phyloP scores from a whole-genome alignment of 1,284 basidiomycete species.

The Coniophora puteana region DNA sequence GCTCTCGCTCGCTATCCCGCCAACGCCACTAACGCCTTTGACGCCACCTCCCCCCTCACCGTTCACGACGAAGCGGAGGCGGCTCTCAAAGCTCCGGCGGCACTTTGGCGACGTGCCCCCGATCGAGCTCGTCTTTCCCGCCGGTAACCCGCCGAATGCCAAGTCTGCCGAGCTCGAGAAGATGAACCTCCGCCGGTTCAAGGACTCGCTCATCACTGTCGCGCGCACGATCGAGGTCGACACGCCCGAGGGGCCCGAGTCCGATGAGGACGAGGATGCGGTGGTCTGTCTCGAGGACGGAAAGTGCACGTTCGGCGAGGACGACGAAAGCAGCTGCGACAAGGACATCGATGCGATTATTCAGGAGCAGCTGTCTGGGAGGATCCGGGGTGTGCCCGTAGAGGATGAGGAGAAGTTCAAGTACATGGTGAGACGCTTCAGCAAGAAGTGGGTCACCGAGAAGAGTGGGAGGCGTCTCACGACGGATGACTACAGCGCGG shows the following conservation, averaged over 20 bases:
- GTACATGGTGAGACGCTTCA: conserved; percentile 17
- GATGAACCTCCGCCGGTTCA: background rate
- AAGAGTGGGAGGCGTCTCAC: conserved; percentile 31
- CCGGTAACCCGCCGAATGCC: background rate
- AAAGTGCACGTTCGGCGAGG: conserved; percentile 9
- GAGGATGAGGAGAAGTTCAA: background rate
- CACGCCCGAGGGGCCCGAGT: background rate
- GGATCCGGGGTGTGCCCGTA: conserved; percentile 13
- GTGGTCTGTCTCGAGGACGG: conserved; percentile 10
- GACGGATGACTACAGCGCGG: conserved; percentile 30
- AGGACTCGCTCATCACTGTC: background rate
- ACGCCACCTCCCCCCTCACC: conserved; percentile 22
- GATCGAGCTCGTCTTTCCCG: conserved; percentile 19
- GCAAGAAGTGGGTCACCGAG: conserved; percentile 35
- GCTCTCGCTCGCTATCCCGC: too few relatives aligned
- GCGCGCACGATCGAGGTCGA: background rate
- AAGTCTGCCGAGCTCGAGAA: conserved; percentile 1
- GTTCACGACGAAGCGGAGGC: conserved; percentile 19
- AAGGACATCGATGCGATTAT: conserved; percentile 12
- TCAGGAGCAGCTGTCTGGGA: conserved; percentile 21
- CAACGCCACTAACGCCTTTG: conserved; percentile 4
- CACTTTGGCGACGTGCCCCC: conserved; percentile 29
- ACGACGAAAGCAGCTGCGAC: background rate
- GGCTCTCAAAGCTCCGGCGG: conserved; percentile 29
- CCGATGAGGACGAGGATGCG: background rate